Percentiles rank a stretch among this genome's conserved stretches.
Conservation (phyloP, 2,329 filamentous ascomycete genomes). For the Zymoseptoria ardabiliae region DNA sequence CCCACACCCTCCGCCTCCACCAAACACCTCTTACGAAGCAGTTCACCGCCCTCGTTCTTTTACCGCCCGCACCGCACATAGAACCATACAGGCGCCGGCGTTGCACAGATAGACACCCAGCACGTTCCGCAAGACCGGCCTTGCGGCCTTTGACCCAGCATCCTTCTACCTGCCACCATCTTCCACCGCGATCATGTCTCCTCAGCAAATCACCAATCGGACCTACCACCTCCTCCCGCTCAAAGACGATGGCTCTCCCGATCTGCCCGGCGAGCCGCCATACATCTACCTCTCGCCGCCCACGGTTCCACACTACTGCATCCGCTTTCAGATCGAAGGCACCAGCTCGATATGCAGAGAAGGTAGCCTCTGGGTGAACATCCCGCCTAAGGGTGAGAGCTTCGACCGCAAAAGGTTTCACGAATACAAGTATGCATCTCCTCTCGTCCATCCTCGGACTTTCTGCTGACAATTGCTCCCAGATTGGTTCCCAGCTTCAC, state of each 20-base stretch:
- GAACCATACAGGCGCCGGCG: conserved; percentile 1
- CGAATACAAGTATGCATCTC: conserved; percentile 70
- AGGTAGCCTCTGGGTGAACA: conserved; percentile 94
- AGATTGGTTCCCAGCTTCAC: conserved; percentile 92
- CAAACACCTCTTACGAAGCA: not conserved
- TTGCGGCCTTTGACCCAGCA: conserved; percentile 6
- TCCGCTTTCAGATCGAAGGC: conserved; percentile 88
- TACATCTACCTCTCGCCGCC: conserved; percentile 89
- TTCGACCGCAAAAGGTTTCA: conserved; percentile 76
- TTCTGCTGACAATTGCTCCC: conserved; percentile 17
- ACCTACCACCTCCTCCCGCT: conserved; percentile 77
- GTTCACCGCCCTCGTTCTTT: not conserved
- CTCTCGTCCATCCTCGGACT: not conserved
- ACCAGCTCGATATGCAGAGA: conserved; percentile 92
- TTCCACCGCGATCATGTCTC: conserved; percentile 26
- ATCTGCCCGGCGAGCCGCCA: conserved; percentile 62
- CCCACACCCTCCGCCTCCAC: not conserved
- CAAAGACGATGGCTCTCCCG: conserved; percentile 86
- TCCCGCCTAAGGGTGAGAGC: conserved; percentile 65
- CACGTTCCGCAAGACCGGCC: conserved; percentile 3
- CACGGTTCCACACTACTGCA: conserved; percentile 60
- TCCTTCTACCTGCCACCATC: conserved; percentile 3
- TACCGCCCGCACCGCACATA: not conserved
- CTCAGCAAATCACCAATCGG: conserved; percentile 30
- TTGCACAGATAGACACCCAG: conserved; percentile 1